Conservation (phyloP, 2,329 filamentous ascomycete genomes). For the Mollisia scopiformis region DNA sequence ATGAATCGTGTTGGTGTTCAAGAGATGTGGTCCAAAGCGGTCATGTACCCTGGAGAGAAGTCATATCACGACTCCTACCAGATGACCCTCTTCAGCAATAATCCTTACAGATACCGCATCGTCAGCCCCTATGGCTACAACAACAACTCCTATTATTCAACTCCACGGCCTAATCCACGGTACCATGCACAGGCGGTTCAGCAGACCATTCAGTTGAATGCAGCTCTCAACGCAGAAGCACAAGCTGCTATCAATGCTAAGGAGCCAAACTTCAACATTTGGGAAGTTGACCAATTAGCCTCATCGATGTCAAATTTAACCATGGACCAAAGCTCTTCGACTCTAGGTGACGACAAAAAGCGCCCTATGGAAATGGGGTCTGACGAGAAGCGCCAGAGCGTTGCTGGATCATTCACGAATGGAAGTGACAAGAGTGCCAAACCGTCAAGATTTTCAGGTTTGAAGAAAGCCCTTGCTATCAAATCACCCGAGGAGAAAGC, state of each 20-base stretch:
- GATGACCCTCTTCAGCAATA: constrained; percentile 33
- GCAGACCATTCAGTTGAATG: constrained; percentile 42
- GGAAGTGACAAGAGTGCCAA: constrained; percentile 25
- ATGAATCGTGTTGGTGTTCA: constrained; percentile 41
- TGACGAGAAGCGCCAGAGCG: constrained; percentile 19
- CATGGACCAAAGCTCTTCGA: background rate
- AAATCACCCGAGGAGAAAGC: constrained; percentile 40
- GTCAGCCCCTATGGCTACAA: constrained; percentile 39
- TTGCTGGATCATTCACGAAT: constrained; percentile 7
- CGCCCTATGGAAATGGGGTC: background rate
- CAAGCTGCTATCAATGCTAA: constrained; percentile 38
- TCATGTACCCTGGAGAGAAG: constrained; percentile 46
- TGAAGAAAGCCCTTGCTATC: constrained; percentile 44
- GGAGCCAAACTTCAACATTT: constrained; percentile 43
- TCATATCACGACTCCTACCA: constrained; percentile 25
- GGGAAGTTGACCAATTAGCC: constrained; percentile 38
- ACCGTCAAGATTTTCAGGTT: constrained; percentile 36
- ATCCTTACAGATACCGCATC: constrained; percentile 40
- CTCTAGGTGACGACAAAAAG: constrained; percentile 14
- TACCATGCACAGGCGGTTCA: constrained; percentile 40
- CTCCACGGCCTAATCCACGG: constrained; percentile 32
- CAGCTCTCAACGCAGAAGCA: constrained; percentile 40
- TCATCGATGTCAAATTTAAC: constrained; percentile 35
- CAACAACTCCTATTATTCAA: constrained; percentile 5
- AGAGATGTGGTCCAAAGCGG: constrained; percentile 47